Evolutionary conservation across 805 yeast genomes (phyloP).

Genomic region (Kluyveromyces lactis): DNA sequence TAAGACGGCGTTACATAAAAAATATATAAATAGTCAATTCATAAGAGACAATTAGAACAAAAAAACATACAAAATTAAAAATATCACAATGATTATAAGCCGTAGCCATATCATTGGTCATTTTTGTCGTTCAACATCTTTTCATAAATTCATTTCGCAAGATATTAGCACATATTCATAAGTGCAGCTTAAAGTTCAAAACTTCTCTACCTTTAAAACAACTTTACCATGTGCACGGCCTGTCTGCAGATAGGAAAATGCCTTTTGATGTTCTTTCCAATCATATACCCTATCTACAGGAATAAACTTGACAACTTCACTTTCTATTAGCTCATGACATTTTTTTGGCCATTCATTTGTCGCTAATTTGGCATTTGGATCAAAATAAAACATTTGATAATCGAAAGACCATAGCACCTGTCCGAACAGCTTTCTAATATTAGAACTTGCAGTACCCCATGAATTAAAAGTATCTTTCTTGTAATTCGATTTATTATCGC

Average conservation of each 20-base stretch:
- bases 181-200: conserved; percentile 17
- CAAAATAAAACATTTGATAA: conserved; percentile 31
- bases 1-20: no score
- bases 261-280: conserved; percentile 48
- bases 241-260: conserved; percentile 41
- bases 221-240: conserved; percentile 64
- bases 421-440: conserved; percentile 31
- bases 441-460: conserved; percentile 30
- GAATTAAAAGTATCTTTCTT: conserved; percentile 28
- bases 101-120: no score
- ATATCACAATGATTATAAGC: no score
- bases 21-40: no score
- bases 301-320: conserved; percentile 37
- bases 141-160: no score
- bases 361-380: conserved; percentile 23
- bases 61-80: no score
- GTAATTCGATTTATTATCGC: conserved; percentile 44
- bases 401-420: conserved; percentile 30
- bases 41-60: no score
- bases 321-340: conserved; percentile 39
- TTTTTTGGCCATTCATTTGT: conserved; percentile 33
- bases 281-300: conserved; percentile 46
- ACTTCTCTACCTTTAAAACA: conserved; percentile 39
- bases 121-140: no score
- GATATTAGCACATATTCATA: no score